Evolutionary conservation across 805 yeast species (phyloP).

Genomic region (Suhomyces tanzawaensis): DNA sequence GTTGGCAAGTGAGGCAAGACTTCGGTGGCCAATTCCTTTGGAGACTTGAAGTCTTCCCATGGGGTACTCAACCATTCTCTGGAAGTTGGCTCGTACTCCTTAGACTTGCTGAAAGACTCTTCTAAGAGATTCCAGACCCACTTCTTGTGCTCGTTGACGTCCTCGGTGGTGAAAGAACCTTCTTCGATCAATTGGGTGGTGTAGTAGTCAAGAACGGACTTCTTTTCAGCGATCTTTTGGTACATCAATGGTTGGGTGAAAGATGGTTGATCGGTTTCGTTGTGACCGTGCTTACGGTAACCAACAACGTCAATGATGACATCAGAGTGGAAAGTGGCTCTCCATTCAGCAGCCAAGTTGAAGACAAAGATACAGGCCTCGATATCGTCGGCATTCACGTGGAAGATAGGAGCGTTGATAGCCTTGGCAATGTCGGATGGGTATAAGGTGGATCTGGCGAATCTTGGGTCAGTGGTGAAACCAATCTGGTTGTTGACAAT

Average conservation of each 20-base stretch:
- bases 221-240: conserved; percentile 83
- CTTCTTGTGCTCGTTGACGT: conserved; percentile 91
- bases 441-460: conserved; percentile 95
- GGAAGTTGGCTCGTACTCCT: conserved; percentile 85
- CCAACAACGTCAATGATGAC: conserved; percentile 96
- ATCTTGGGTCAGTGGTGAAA: conserved; percentile 98
- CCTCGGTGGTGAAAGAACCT: conserved; percentile 85
- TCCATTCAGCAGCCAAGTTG: conserved; percentile 98
- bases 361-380: conserved; percentile 90
- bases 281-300: conserved; percentile 98
- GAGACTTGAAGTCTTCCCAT: conserved; percentile 98
- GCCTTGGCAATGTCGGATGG: conserved; percentile 97
- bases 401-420: conserved; percentile 98
- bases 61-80: conserved; percentile 98
- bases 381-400: conserved; percentile 96
- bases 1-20: conserved; percentile 96
- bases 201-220: conserved; percentile 84
- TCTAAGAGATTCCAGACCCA: conserved; percentile 97
- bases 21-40: conserved; percentile 94
- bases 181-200: conserved; percentile 75
- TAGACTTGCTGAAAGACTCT: conserved; percentile 82
- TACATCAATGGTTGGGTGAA: conserved; percentile 99
- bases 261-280: conserved; percentile 98
- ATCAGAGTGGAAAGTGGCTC: conserved; percentile 94
- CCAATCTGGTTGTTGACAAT: conserved; percentile 98